Evolutionary conservation across 1,284 basidiomycete genomes (phyloP).

Genomic region (Laetiporus sulphureus): DNA sequence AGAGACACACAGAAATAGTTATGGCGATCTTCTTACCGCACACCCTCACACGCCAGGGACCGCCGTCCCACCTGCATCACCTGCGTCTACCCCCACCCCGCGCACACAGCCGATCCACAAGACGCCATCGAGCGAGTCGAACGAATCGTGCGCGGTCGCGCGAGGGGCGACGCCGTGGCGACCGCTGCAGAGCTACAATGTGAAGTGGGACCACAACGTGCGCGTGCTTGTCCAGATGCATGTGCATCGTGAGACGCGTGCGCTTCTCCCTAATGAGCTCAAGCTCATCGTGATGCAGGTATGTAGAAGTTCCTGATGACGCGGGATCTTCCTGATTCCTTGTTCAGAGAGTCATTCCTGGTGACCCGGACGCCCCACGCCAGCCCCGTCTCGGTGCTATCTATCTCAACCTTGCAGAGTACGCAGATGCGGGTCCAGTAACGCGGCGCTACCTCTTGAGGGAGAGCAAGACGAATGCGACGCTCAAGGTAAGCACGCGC

Average conservation of each 20-base stretch:
- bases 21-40: constrained; percentile 3
- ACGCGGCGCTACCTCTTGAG: constrained; percentile 66
- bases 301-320: too few relatives aligned
- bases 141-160: constrained; percentile 20
- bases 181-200: constrained; percentile 52
- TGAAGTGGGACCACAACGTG: constrained; percentile 51
- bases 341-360: constrained; percentile 38
- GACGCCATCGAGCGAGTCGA: constrained; percentile 9
- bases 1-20: constrained; percentile 1
- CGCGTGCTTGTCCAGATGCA: constrained; percentile 56
- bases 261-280: constrained; percentile 50
- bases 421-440: constrained; percentile 56
- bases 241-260: constrained; percentile 46
- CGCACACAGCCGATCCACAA: constrained; percentile 4
- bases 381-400: constrained; percentile 62
- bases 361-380: constrained; percentile 43
- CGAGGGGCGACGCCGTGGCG: constrained; percentile 53
- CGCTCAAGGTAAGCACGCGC: constrained; percentile 45
- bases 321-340: too few relatives aligned
- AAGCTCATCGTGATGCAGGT: constrained; percentile 66
- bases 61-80: constrained; percentile 7
- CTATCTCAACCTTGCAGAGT: constrained; percentile 70
- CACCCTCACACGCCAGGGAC: constrained; percentile 8
- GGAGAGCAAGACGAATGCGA: constrained; percentile 76
- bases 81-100: constrained; percentile 9